Base-by-base conservation (phyloP, 306 rosid genomes). In the Datisca glomerata region DNA sequence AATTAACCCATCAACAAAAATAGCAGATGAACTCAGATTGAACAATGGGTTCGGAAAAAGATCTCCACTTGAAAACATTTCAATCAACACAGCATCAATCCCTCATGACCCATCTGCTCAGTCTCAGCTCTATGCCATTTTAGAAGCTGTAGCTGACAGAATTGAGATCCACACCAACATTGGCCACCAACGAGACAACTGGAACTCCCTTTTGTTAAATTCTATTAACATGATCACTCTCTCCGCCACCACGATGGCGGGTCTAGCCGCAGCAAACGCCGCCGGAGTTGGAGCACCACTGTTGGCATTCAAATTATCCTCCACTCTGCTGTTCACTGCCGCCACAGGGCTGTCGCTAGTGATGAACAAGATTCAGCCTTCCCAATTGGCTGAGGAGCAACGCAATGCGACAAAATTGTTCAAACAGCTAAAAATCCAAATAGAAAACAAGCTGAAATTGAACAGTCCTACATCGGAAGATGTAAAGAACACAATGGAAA, bases 331-430 rank as follows among this genome's bases (percentile, higher is more conserved):
- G 6, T 86, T 70, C 48, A 51, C 61, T 42, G 70, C 82, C 9
- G 80, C 86, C 18, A 71, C 85, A 3, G 85, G 66, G 11, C 48
- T 86, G 12, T 56, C 67, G 48, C 34, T 57, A 64, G 56, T 73
- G 55, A 76, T 76, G 78, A 86, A 71, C 81, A 81, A 64, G 49
- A 64, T 81, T 46, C 96, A 81, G 40, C 86, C 96, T 11, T 81
- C 96, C 8, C 96, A 86, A 55, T 78, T 86, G 4, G 81, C 72
- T 2, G 94, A 86, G 45, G 93, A 79, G 25, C 87, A 86, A 6
- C 45, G 94, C 47, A 71, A 64, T 18, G 77, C 85, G 1, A 54
- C 73, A 1, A 81, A 91, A 38, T 50, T 82, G 42, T 82, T 82
- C 73, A 74, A 82, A 63, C 93, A 79, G 59, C 84, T 81, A 40